Conservation (phyloP, 768 basidiomycete genomes). For the Collybiopsis luxurians region DNA sequence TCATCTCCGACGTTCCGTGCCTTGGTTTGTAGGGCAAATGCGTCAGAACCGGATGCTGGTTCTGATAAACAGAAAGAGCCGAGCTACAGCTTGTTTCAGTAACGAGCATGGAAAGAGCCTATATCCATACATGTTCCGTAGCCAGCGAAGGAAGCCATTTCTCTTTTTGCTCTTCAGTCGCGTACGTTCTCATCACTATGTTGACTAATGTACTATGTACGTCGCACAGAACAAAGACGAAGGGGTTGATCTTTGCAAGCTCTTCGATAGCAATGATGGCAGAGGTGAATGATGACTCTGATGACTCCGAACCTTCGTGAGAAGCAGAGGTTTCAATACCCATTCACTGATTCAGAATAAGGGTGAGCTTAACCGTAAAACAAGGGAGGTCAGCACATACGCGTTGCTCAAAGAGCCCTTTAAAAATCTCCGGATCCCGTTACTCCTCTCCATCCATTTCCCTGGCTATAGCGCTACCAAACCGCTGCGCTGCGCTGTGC, state of each 20-base stretch:
- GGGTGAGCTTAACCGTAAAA: no score
- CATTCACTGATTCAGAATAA: no score
- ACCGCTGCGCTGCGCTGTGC: no score
- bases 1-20: slow-evolving; percentile 84
- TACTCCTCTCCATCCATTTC: no score
- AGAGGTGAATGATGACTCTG: slow-evolving; percentile 87
- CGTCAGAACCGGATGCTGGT: slow-evolving; percentile 96
- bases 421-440: no score
- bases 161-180: slow-evolving; percentile 78
- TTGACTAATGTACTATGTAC: slow-evolving; percentile 99
- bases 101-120: background rate
- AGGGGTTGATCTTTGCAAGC: slow-evolving; percentile 93
- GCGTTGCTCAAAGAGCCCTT: no score
- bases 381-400: no score
- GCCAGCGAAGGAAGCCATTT: slow-evolving; percentile 86
- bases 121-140: slow-evolving; percentile 58
- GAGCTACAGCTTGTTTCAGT: slow-evolving; percentile 50
- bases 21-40: slow-evolving; percentile 93
- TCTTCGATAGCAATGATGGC: slow-evolving; percentile 98
- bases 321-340: no score
- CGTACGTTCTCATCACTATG: slow-evolving; percentile 91
- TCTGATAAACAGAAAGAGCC: slow-evolving; percentile 98
- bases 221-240: slow-evolving; percentile 94
- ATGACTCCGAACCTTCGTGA: slow-evolving; percentile 87
- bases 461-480: no score